phyloP scores from a whole-genome alignment of 805 yeast genomes.

The Candida morakotiae region DNA sequence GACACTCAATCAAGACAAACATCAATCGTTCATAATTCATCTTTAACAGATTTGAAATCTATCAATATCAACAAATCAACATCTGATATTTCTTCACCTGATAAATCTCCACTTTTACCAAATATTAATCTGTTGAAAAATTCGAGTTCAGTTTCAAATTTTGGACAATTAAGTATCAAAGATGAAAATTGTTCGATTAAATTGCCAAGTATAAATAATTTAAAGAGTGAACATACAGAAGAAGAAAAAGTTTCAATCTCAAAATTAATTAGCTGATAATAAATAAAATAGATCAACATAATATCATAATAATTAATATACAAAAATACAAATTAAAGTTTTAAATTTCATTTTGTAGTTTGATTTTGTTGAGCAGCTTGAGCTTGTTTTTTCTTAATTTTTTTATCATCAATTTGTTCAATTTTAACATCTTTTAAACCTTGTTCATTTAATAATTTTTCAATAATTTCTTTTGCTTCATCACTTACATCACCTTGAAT shows the following conservation, averaged over 20 bases:
- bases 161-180: conserved; percentile 5
- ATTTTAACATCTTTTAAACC: conserved; percentile 83
- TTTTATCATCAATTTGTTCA: conserved; percentile 82
- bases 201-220: conserved; percentile 8
- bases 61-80: not conserved
- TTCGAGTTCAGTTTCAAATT: conserved; percentile 2
- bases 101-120: conserved; percentile 11
- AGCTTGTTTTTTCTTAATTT: conserved; percentile 46
- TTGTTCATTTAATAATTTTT: conserved; percentile 68
- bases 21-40: not conserved
- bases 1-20: conserved; percentile 3
- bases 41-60: conserved; percentile 7
- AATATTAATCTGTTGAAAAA: conserved; percentile 4
- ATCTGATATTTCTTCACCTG: conserved; percentile 4
- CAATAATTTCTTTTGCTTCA: conserved; percentile 77
- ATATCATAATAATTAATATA: too few species aligned
- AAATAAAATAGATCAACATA: too few species aligned
- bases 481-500: conserved; percentile 96
- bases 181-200: conserved; percentile 5
- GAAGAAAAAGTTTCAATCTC: conserved; percentile 10
- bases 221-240: conserved; percentile 1
- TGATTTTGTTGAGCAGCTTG: conserved; percentile 9
- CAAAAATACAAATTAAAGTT: not conserved
- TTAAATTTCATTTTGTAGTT: not conserved
- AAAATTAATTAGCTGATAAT: conserved; percentile 7